phyloP scores from a whole-genome alignment of 371 early-diverging fungal genomes.

The Apophysomyces elegans region DNA sequence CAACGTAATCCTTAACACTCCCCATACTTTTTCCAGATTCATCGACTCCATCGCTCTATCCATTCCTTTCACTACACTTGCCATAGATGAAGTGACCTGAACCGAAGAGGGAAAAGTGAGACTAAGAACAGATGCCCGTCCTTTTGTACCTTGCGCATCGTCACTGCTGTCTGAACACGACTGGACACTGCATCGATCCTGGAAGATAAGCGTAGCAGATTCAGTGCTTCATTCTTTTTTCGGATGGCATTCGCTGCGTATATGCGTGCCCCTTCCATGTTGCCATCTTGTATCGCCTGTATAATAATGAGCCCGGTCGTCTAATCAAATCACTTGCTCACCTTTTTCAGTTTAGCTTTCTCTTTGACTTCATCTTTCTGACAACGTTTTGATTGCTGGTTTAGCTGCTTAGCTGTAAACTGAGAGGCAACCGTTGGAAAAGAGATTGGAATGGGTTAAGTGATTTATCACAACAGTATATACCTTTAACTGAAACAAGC shows the following conservation, averaged over 20 bases:
- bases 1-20: background rate
- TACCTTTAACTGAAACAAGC: slow-evolving; percentile 76
- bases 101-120: background rate
- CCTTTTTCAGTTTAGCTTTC: slow-evolving; percentile 89
- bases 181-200: slow-evolving; percentile 93
- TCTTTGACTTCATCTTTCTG: slow-evolving; percentile 85
- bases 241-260: slow-evolving; percentile 97
- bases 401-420: slow-evolving; percentile 93
- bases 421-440: slow-evolving; percentile 32
- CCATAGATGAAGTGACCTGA: slow-evolving; percentile 76
- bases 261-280: slow-evolving; percentile 93
- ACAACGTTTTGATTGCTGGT: slow-evolving; percentile 83
- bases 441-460: background rate
- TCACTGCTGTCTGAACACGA: slow-evolving; percentile 94
- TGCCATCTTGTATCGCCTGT: slow-evolving; percentile 91
- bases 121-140: background rate
- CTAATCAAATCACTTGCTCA: slow-evolving; percentile 23
- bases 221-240: slow-evolving; percentile 94
- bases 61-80: slow-evolving; percentile 88
- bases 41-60: slow-evolving; percentile 89
- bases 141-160: slow-evolving; percentile 78
- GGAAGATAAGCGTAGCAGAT: slow-evolving; percentile 84
- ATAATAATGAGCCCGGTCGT: background rate
- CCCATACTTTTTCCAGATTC: slow-evolving; percentile 86
- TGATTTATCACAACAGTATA: background rate